Base-by-base conservation (phyloP, 345 rosid genomes). In the Eucalyptus tenuipes region DNA sequence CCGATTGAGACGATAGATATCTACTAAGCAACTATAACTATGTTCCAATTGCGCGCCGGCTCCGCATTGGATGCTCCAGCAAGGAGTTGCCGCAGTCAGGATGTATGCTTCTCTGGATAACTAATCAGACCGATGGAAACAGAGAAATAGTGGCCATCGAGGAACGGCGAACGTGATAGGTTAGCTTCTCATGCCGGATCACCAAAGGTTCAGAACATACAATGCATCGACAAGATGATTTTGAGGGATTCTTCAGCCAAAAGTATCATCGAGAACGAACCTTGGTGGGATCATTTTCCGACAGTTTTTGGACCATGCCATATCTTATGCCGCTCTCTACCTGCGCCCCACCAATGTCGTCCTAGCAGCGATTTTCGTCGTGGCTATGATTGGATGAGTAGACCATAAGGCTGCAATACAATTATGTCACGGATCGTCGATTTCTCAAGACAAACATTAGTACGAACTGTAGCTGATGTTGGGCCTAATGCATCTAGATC, bases 141-240 rank as follows among this genome's bases (percentile, higher is more conserved):
- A 93, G 92, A 86, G 94, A 93, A 89, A 93, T 90, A 92, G 79
- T 93, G 49, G 93, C 94, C 31, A 90, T 93, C 80, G 61, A 55
- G 94, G 94, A 49, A 68, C 85, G 48, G 91, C 89, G 92, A 93
- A 93, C 90, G 40, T 88, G 47, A 89, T 86, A 18, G 94, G 93
- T 53, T 93, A 89, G 89, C 52, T 90, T 91, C 88, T 93, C 92
- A 11, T 92, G 94, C 71, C 91, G 88, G 79, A 90, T 55, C 61
- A 55, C 29, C 29, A 16, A 55, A 55, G 25, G 61, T 55, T 24
- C 61, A 24, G 91, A 20, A 88, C 92, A 12, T 11, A 59, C 25
- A 20, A 87, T 92, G 81, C 92, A 92, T 57, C 40, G 37, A 55
- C 31, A 12, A 22, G 18, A 33, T 14, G 18, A 44, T 40, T 29